Base-by-base conservation (phyloP, 176 grass and related monocot species). In the Dendrocalamus sinicus region DNA sequence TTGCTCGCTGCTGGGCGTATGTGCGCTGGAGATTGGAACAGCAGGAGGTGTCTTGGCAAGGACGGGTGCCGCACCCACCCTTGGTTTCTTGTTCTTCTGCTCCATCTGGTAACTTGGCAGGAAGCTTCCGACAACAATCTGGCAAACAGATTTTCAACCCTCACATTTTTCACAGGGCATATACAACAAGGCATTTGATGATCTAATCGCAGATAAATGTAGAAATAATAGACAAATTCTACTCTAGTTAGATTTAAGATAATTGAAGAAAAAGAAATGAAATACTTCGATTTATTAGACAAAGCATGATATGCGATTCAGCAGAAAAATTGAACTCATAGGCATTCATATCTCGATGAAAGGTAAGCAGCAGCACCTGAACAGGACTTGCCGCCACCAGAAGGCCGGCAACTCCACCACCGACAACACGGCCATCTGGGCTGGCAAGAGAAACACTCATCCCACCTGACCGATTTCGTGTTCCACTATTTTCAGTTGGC, bases 361-460 rank as follows among this genome's bases (percentile, higher is more conserved):
- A 72, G 51, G 50, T 4, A 47, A 85, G 62, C 22, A 57, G 30
- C 40, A 10, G 17, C 83, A 98, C 95, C 91, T 98, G 93, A 81
- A 98, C 87, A 55, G 93, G 95, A 77, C 91, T 93, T 22, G 95
- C 93, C 44, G 95, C 95, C 72, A 98, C 91, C 8, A 98, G 88
- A 62, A 98, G 80, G 26, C 95, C 95, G 12, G 91, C 93, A 73
- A 98, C 87, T 48, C 93, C 89, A 70, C 95, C 95, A 48, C 93
- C 95, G 2, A 98, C 93, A 45, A 98, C 95, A 67, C 95, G 93
- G 12, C 95, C 95, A 73, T 95, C 93, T 37, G 91, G 89, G 54
- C 93, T 91, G 8, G 93, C 93, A 78, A 95, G 87, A 83, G 91
- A 93, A 44, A 98, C 95, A 68, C 95, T 98, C 95, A 98, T 95